Percentiles rank a stretch among this genome's conserved stretches.
Evolutionary conservation across 371 early-diverging fungal genomes (phyloP).

Genomic region (Blakeslea trispora): DNA sequence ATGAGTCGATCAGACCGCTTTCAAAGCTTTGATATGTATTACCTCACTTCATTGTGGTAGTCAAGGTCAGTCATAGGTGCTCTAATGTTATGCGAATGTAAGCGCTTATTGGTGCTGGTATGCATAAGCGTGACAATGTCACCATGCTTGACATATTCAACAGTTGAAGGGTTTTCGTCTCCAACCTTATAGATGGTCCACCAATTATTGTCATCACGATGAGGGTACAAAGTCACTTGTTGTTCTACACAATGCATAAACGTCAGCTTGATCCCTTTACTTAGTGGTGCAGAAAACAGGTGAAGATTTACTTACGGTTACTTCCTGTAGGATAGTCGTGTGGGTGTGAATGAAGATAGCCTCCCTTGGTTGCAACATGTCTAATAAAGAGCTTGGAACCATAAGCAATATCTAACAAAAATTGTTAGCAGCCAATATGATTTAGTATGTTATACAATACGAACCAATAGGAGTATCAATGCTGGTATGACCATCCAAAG

Average conservation of each 20-base stretch:
- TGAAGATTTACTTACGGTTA: slow-evolving; percentile 69
- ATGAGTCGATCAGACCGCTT: too few relatives aligned
- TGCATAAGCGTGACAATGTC: slow-evolving; percentile 84
- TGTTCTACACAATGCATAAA: slow-evolving; percentile 62
- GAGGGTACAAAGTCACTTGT: slow-evolving; percentile 94
- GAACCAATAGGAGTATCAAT: slow-evolving; percentile 53
- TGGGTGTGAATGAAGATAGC: slow-evolving; percentile 90
- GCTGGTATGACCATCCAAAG: slow-evolving; percentile 78
- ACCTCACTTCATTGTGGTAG: slow-evolving; percentile 88
- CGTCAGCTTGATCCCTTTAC: neutral
- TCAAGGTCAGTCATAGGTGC: slow-evolving; percentile 86
- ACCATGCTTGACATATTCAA: slow-evolving; percentile 62
- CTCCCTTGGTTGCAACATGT: slow-evolving; percentile 76
- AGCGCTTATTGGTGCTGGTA: slow-evolving; percentile 63
- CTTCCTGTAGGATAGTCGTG: slow-evolving; percentile 85
- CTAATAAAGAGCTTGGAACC: slow-evolving; percentile 79
- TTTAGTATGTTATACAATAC: neutral
- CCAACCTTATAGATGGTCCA: slow-evolving; percentile 77
- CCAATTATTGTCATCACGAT: slow-evolving; percentile 86
- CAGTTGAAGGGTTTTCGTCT: slow-evolving; percentile 28
- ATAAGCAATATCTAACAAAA: slow-evolving; percentile 72
- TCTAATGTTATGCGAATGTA: slow-evolving; percentile 58
- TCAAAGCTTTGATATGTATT: slow-evolving; percentile 20
- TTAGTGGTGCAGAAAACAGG: neutral
- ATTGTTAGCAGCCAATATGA: too few relatives aligned